Conservation (phyloP, 192 early-diverging fungal species). For the Podila horticola region DNA sequence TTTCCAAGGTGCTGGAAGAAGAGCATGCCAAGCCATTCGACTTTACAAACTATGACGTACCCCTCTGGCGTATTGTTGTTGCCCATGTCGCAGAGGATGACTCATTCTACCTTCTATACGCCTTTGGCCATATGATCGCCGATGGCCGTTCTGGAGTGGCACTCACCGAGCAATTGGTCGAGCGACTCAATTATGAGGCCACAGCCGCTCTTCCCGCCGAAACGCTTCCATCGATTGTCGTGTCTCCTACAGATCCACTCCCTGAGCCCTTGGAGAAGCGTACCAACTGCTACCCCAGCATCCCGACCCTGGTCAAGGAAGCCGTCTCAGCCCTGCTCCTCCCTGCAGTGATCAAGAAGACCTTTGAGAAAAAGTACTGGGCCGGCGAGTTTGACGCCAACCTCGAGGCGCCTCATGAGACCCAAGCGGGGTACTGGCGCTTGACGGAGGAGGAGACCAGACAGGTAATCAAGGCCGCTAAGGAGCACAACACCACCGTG, state of each 20-base stretch:
- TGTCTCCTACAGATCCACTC: no score
- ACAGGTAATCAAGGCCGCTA: constrained; percentile 17
- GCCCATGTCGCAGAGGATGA: constrained; percentile 21
- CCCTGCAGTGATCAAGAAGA: no score
- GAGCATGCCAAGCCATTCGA: constrained; percentile 23
- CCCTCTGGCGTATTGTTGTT: constrained; percentile 39
- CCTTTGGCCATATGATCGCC: no score
- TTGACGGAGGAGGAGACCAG: constrained; percentile 18
- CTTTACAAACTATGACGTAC: background rate
- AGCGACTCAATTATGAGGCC: no score
- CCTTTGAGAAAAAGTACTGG: constrained; percentile 19
- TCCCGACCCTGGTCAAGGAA: no score
- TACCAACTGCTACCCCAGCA: no score
- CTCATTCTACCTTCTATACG: constrained; percentile 27
- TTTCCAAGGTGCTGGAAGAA: constrained; percentile 18
- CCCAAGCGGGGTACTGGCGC: constrained; percentile 1
- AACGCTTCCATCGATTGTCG: no score
- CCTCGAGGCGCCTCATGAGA: constrained; percentile 8
- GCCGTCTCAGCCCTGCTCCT: no score
- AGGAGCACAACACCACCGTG: constrained; percentile 19
- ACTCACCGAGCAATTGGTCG: no score
- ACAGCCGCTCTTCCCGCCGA: no score
- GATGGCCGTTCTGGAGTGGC: no score
- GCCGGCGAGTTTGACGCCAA: constrained; percentile 29
- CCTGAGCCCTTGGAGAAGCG: no score